These are phyloP conservation scores for Aechmea fasciata DNA, from an alignment of 176 grass and related monocot species.

Conservation along the genomic window DNA sequence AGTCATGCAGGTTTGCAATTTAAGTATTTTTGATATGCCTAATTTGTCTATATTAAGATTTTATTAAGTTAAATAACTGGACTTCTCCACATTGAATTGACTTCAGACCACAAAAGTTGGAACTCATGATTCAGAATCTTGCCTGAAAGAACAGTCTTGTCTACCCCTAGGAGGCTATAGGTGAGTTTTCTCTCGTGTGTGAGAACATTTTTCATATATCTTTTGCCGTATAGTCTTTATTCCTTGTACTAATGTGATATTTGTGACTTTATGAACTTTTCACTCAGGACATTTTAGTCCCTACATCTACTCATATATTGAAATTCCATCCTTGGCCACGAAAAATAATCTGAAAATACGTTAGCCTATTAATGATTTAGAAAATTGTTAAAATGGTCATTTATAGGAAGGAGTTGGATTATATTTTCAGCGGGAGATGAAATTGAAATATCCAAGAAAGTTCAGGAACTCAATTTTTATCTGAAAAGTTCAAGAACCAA, in stretches of 20 bases:
- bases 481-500: no score
- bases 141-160: constrained; percentile 68
- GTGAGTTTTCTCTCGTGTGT: constrained; percentile 22
- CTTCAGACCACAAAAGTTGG: constrained; percentile 71
- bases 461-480: no score
- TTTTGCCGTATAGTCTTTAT: background rate
- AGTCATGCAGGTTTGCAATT: constrained; percentile 82
- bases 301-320: no score
- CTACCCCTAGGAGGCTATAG: constrained; percentile 94
- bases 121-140: constrained; percentile 81
- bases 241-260: background rate
- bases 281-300: no score
- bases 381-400: no score
- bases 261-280: no score
- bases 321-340: no score
- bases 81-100: constrained; percentile 11
- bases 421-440: no score
- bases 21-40: constrained; percentile 2
- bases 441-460: no score
- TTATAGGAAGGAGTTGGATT: no score
- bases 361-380: no score
- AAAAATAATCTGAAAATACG: no score
- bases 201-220: background rate
- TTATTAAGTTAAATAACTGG: background rate
- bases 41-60: background rate